A percentile compares a stretch with the other conserved stretches of the same genome.
Evolutionary conservation across 306 rosid species (phyloP).

Genomic region (Citrullus mucosospermus): DNA sequence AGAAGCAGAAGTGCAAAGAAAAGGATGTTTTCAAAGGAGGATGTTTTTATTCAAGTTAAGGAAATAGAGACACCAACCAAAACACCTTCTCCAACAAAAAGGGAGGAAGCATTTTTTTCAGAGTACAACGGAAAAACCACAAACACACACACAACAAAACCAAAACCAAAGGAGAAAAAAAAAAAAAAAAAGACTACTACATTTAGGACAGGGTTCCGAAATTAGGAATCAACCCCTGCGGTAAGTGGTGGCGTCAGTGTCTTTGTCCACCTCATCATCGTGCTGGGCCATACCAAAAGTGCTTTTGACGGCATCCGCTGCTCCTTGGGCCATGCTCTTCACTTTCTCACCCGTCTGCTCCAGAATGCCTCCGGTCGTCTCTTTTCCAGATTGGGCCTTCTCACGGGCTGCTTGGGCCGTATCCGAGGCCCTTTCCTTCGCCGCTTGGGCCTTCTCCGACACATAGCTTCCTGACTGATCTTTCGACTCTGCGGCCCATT

Average conservation of each 20-base stretch:
- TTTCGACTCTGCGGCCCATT: background rate
- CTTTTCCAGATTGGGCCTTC: constrained; percentile 21
- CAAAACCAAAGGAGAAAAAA: no score
- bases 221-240: background rate
- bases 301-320: constrained; percentile 34
- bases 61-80: background rate
- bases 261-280: background rate
- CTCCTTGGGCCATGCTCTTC: constrained; percentile 37
- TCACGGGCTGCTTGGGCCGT: constrained; percentile 21
- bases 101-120: background rate
- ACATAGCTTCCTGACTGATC: no score
- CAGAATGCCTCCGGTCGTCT: constrained; percentile 22
- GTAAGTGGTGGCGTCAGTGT: background rate
- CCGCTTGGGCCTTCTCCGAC: background rate
- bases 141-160: background rate
- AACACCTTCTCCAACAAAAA: background rate
- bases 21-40: background rate
- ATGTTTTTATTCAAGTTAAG: background rate
- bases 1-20: no score
- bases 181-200: background rate
- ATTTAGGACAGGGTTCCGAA: background rate
- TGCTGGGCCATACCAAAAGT: constrained; percentile 42
- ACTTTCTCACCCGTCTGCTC: constrained; percentile 50
- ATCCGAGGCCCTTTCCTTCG: constrained; percentile 14
- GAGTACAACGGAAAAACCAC: background rate